phyloP scores from a whole-genome alignment of 2,329 filamentous ascomycete species.

The Botrytis fragariae region DNA sequence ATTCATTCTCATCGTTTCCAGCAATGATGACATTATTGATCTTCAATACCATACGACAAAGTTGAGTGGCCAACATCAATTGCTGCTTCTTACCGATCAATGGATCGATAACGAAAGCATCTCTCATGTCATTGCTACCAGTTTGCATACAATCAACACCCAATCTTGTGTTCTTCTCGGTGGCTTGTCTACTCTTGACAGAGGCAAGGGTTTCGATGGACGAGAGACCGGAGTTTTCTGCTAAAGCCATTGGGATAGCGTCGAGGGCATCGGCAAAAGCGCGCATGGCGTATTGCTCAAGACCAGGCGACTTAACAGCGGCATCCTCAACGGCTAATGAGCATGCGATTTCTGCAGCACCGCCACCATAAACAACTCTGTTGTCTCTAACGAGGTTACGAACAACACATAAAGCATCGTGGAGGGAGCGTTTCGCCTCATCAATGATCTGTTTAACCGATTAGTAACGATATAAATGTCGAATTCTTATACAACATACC shows the following conservation, averaged over 20 bases:
- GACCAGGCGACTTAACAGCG: constrained; percentile 89
- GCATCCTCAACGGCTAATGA: constrained; percentile 94
- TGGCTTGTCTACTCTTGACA: constrained; percentile 95
- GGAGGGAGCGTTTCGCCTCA: constrained; percentile 94
- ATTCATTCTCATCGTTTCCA: constrained; percentile 83
- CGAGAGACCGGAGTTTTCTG: constrained; percentile 94
- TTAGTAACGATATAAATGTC: constrained; percentile 28
- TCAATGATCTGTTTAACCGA: constrained; percentile 77
- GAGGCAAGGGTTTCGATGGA: constrained; percentile 93
- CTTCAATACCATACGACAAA: constrained; percentile 98
- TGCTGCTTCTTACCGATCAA: constrained; percentile 98
- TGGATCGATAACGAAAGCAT: constrained; percentile 97
- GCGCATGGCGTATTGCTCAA: constrained; percentile 98
- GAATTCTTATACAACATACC: constrained; percentile 52
- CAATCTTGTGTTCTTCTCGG: constrained; percentile 73
- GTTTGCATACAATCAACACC: constrained; percentile 98
- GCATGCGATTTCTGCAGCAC: constrained; percentile 95
- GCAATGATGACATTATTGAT: constrained; percentile 95
- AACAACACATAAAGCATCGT: constrained; percentile 96
- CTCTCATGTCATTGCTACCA: constrained; percentile 95
- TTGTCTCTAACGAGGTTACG: constrained; percentile 95
- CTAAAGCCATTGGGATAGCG: constrained; percentile 88
- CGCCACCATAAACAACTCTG: constrained; percentile 95
- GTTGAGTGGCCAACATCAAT: constrained; percentile 89
- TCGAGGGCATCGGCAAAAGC: constrained; percentile 96